These are phyloP conservation scores for Microdochium paspali DNA, from an alignment of 2,329 filamentous ascomycete species.

Conservation along the genomic window DNA sequence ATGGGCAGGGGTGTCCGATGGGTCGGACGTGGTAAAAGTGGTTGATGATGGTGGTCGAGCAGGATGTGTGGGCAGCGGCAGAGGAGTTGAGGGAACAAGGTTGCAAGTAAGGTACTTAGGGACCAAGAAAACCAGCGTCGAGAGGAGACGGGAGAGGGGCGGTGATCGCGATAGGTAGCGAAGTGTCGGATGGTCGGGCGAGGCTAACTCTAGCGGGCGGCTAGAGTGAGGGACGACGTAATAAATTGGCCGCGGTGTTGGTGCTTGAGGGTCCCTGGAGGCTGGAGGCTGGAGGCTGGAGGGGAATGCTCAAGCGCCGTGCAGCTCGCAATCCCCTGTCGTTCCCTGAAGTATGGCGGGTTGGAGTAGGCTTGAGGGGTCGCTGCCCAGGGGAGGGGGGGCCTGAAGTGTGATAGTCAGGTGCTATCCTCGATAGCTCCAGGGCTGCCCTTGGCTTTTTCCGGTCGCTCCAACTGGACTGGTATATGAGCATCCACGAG, in stretches of 20 bases:
- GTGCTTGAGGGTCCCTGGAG: not conserved
- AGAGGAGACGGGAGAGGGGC: not conserved
- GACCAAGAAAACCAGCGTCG: not conserved
- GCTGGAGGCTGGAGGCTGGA: not conserved
- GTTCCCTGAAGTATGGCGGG: no score
- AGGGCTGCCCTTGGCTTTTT: no score
- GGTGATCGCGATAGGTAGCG: not conserved
- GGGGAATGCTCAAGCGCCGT: not conserved
- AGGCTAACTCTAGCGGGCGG: not conserved
- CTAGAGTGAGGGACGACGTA: not conserved
- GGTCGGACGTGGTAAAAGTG: not conserved
- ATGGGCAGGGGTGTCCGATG: constrained; percentile 15
- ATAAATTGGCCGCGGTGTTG: not conserved
- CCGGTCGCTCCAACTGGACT: no score
- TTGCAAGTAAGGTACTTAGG: not conserved
- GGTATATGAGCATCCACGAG: no score
- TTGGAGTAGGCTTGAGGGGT: not conserved
- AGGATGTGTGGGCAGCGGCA: not conserved
- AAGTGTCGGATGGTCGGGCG: not conserved
- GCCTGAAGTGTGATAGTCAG: no score
- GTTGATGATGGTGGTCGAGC: not conserved
- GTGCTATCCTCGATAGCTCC: no score
- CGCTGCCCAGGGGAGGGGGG: not conserved
- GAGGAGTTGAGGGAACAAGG: no score
- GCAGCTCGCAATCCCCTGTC: no score